phyloP scores from a whole-genome alignment of 139 green algal species.

The Yamagishiella unicocca region DNA sequence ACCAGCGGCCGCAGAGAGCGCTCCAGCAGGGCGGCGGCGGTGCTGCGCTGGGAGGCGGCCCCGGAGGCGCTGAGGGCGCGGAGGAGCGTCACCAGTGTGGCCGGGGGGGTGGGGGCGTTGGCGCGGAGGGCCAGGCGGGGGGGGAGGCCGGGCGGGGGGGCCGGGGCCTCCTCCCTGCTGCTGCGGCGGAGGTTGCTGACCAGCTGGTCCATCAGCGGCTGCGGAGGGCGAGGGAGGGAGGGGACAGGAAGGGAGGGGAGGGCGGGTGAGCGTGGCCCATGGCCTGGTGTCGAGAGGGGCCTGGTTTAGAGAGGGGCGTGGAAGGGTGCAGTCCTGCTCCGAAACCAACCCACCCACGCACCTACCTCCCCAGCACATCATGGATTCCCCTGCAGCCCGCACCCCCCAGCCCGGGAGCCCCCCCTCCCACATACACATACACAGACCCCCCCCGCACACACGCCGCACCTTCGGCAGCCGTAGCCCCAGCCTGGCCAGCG shows the following conservation, averaged over 20 bases:
- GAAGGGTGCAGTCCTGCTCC: too few species aligned
- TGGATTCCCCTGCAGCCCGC: too few species aligned
- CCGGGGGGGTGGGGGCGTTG: neutral
- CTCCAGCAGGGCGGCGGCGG: neutral
- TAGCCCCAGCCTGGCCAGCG: neutral
- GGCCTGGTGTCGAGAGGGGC: too few species aligned
- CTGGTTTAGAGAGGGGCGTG: too few species aligned
- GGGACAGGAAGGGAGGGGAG: neutral
- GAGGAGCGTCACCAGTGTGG: slow-evolving; percentile 29
- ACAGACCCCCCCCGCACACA: neutral
- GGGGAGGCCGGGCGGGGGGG: too few species aligned
- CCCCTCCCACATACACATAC: neutral
- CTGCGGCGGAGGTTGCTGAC: neutral
- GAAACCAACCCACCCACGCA: too few species aligned
- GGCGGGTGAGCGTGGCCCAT: too few species aligned
- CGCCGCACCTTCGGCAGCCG: neutral
- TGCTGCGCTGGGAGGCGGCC: slow-evolving; percentile 2
- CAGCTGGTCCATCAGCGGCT: slow-evolving; percentile 19
- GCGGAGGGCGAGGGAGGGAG: neutral
- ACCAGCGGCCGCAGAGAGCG: neutral
- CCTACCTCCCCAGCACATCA: too few species aligned
- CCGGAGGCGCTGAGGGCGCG: neutral
- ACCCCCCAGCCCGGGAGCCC: neutral
- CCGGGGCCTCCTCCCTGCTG: neutral
- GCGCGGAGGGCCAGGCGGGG: neutral